Evolutionary conservation across 108 stramenopile genomes (phyloP).

Genomic region (Pseudonitzschia pungens): DNA sequence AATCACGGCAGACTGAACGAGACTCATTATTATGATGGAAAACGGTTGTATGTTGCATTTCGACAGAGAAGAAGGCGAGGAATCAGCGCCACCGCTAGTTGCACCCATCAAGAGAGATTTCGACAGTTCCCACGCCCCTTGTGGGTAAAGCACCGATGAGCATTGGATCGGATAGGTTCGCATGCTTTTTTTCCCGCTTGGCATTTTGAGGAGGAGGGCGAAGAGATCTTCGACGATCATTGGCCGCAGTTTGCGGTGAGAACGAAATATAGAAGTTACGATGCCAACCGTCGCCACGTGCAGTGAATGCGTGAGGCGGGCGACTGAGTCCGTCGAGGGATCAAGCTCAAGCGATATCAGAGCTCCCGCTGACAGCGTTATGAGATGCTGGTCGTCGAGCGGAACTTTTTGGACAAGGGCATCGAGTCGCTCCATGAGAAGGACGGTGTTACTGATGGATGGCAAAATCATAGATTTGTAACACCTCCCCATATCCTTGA

Average conservation of each 20-base stretch:
- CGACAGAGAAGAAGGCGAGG: neutral
- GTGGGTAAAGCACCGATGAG: constrained; percentile 28
- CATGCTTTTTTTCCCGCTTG: constrained; percentile 73
- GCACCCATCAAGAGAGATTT: constrained; percentile 11
- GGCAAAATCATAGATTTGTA: constrained; percentile 56
- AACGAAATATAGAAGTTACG: constrained; percentile 72
- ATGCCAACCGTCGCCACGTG: constrained; percentile 67
- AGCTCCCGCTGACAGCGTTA: constrained; percentile 63
- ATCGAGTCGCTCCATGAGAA: constrained; percentile 69
- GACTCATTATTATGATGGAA: constrained; percentile 67
- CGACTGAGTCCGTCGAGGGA: constrained; percentile 29
- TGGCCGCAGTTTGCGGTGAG: constrained; percentile 70
- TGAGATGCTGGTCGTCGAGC: constrained; percentile 77
- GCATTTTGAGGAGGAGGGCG: constrained; percentile 84
- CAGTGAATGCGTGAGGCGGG: constrained; percentile 38
- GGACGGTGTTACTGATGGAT: constrained; percentile 51
- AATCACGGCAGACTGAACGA: constrained; percentile 81
- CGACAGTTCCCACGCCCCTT: constrained; percentile 13
- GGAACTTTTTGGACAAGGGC: constrained; percentile 54
- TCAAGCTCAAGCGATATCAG: constrained; percentile 66
- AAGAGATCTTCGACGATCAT: constrained; percentile 91
- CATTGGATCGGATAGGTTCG: constrained; percentile 69
- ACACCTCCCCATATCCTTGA: constrained; percentile 60
- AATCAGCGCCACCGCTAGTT: neutral
- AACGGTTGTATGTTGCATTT: constrained; percentile 71